These are phyloP conservation scores for Chlorella sp. DNA, from an alignment of 139 green algal genomes.

Conservation along the genomic window DNA sequence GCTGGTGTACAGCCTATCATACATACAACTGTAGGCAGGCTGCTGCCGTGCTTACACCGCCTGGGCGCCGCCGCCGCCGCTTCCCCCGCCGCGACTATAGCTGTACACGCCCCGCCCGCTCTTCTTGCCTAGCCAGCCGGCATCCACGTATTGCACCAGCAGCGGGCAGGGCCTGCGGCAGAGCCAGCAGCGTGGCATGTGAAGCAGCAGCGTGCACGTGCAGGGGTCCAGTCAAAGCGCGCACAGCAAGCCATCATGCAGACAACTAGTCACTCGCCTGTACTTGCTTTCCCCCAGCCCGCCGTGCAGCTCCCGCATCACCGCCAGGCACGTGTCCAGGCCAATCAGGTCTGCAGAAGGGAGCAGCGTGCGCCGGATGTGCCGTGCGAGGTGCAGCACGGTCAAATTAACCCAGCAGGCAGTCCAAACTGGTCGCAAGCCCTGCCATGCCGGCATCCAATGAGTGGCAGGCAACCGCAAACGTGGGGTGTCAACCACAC, in stretches of 20 bases:
- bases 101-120: constrained; percentile 64
- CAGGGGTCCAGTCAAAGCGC: background rate
- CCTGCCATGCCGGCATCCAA: too few relatives aligned
- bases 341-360: constrained; percentile 70
- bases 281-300: constrained; percentile 93
- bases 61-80: too few relatives aligned
- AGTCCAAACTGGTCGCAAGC: too few relatives aligned
- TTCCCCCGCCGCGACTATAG: constrained; percentile 36
- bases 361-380: background rate
- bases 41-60: too few relatives aligned
- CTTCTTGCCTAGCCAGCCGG: constrained; percentile 87
- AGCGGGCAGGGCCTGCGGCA: constrained; percentile 38
- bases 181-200: background rate
- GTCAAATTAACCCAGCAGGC: too few relatives aligned
- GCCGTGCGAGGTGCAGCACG: too few relatives aligned
- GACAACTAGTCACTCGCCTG: too few relatives aligned
- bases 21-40: background rate
- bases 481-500: too few relatives aligned
- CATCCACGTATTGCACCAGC: constrained; percentile 88
- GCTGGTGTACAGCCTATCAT: constrained; percentile 2
- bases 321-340: constrained; percentile 92
- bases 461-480: too few relatives aligned
- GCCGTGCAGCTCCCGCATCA: constrained; percentile 91
- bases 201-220: background rate
- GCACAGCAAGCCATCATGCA: too few relatives aligned